Conservation (phyloP, 1,139 yeast genomes). For the Scheffersomyces titani region DNA sequence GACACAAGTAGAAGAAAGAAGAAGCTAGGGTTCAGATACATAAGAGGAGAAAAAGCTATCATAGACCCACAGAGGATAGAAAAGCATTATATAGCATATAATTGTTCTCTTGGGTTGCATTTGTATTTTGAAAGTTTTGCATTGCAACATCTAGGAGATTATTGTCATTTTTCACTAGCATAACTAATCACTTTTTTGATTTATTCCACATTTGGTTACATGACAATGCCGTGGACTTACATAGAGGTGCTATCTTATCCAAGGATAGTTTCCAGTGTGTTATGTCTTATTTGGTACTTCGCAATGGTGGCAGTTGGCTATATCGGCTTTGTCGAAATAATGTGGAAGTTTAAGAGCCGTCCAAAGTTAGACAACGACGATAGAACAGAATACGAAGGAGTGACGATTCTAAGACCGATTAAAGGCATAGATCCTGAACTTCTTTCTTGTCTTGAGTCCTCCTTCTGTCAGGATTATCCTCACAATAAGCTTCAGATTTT, state of each 20-base stretch:
- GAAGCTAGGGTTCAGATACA: neutral
- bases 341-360: constrained; percentile 34
- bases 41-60: too few species aligned
- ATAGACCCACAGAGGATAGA: neutral
- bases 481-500: constrained; percentile 60
- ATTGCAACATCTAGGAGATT: too few species aligned
- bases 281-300: constrained; percentile 43
- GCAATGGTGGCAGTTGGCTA: constrained; percentile 46
- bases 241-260: constrained; percentile 5
- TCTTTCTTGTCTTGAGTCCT: constrained; percentile 64
- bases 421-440: constrained; percentile 84
- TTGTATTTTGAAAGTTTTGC: neutral
- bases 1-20: neutral
- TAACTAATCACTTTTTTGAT: neutral
- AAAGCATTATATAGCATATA: neutral
- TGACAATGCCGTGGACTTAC: neutral
- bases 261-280: constrained; percentile 11
- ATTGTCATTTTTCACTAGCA: neutral
- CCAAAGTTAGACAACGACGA: constrained; percentile 16
- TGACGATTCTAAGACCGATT: constrained; percentile 78
- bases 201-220: neutral
- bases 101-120: neutral
- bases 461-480: constrained; percentile 72
- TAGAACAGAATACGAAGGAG: constrained; percentile 61
- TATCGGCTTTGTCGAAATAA: constrained; percentile 50